These are phyloP conservation scores for Herpetospermum pedunculosum DNA, from an alignment of 306 rosid genomes.

Conservation along the genomic window DNA sequence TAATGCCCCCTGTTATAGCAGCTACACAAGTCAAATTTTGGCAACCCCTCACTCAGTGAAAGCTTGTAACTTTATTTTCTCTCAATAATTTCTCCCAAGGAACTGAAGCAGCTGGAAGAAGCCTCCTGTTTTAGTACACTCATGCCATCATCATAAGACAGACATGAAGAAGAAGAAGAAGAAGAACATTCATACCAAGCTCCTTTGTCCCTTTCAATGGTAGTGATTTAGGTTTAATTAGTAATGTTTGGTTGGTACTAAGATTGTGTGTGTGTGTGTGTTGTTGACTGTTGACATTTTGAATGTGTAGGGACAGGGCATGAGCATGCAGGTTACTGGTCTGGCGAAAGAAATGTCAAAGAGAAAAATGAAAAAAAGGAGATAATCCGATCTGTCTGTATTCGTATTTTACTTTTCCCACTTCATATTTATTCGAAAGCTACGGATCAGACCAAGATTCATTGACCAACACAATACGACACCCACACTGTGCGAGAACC, in stretches of 20 bases:
- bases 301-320: background rate
- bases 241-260: too few species aligned
- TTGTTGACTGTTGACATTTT: constrained; percentile 4
- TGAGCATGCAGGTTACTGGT: constrained; percentile 2
- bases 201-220: background rate
- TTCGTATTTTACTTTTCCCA: background rate
- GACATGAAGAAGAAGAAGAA: background rate
- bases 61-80: background rate
- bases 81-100: background rate
- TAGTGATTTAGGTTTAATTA: background rate
- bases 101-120: background rate
- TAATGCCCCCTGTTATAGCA: background rate
- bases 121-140: background rate
- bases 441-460: constrained; percentile 5
- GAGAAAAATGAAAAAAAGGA: background rate
- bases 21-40: background rate
- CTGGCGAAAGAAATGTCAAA: background rate
- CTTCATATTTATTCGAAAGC: constrained; percentile 5
- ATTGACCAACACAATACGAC: constrained; percentile 10
- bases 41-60: background rate
- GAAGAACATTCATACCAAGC: background rate
- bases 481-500: constrained; percentile 6
- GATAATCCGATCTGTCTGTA: constrained; percentile 4
- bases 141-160: background rate
- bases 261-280: background rate